A percentile compares a stretch with the other conserved stretches of the same genome.
Conservation (phyloP, 2,329 filamentous ascomycete genomes). For the Rosellinia necatrix region DNA sequence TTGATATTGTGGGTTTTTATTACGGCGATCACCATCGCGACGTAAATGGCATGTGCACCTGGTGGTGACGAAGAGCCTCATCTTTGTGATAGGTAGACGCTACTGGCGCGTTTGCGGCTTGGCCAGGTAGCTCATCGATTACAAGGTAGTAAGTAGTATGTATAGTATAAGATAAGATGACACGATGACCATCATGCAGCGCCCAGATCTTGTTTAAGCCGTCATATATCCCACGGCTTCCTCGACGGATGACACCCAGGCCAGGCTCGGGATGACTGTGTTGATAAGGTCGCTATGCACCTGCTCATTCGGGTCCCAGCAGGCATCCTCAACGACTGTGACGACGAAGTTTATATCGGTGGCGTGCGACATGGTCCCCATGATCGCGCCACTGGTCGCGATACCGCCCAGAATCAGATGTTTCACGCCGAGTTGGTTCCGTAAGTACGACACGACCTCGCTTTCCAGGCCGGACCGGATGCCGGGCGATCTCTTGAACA, state of each 20-base stretch:
- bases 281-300: not conserved
- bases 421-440: not conserved
- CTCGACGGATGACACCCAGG: not conserved
- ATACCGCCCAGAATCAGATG: not conserved
- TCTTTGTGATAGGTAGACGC: too few species aligned
- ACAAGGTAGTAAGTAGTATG: too few species aligned
- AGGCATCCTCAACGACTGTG: not conserved
- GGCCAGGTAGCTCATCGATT: too few species aligned
- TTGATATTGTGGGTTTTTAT: too few species aligned
- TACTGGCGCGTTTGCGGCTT: too few species aligned
- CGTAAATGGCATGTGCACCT: too few species aligned
- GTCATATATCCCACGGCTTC: conserved; percentile 23
- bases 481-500: not conserved
- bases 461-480: not conserved
- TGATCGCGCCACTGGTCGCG: not conserved
- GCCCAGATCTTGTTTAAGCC: too few species aligned
- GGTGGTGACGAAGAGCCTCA: too few species aligned
- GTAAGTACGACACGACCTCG: not conserved
- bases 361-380: not conserved
- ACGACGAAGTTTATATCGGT: not conserved
- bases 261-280: not conserved
- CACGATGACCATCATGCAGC: too few species aligned
- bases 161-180: too few species aligned
- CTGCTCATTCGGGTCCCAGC: not conserved
- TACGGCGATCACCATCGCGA: too few species aligned